phyloP scores from a whole-genome alignment of 805 yeast genomes.

The Metschnikowia santaceciliae region DNA sequence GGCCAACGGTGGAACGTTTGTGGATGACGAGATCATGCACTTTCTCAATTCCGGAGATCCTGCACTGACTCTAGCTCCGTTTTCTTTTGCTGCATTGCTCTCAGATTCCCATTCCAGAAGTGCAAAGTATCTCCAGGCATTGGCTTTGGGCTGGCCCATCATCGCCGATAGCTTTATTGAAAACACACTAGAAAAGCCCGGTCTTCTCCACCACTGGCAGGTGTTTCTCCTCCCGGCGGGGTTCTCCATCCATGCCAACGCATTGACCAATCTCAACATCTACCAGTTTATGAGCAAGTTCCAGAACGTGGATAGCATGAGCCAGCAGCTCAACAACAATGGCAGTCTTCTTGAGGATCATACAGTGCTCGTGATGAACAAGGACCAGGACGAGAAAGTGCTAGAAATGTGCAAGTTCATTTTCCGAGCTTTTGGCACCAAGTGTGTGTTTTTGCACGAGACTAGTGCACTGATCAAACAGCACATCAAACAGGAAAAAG shows the following conservation, averaged over 20 bases:
- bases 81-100: conserved; percentile 61
- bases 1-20: conserved; percentile 39
- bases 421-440: conserved; percentile 46
- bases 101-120: conserved; percentile 60
- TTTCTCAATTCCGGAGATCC: conserved; percentile 13
- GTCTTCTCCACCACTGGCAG: conserved; percentile 38
- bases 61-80: conserved; percentile 23
- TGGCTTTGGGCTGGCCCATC: conserved; percentile 86
- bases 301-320: conserved; percentile 25
- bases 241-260: conserved; percentile 44
- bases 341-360: conserved; percentile 27
- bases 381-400: conserved; percentile 27
- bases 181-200: conserved; percentile 39
- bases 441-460: conserved; percentile 14
- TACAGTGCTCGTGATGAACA: conserved; percentile 33
- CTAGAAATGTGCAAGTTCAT: conserved; percentile 39
- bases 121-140: conserved; percentile 68
- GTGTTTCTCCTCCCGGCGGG: conserved; percentile 73
- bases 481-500: not conserved
- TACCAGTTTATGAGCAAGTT: conserved; percentile 39
- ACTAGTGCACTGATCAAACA: not conserved
- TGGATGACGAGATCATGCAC: conserved; percentile 35
- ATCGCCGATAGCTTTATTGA: conserved; percentile 54
- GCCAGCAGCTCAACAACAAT: conserved; percentile 43
- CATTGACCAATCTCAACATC: conserved; percentile 48